Base-by-base conservation (phyloP, 305 asterid species). In the Solanum hybrid region DNA sequence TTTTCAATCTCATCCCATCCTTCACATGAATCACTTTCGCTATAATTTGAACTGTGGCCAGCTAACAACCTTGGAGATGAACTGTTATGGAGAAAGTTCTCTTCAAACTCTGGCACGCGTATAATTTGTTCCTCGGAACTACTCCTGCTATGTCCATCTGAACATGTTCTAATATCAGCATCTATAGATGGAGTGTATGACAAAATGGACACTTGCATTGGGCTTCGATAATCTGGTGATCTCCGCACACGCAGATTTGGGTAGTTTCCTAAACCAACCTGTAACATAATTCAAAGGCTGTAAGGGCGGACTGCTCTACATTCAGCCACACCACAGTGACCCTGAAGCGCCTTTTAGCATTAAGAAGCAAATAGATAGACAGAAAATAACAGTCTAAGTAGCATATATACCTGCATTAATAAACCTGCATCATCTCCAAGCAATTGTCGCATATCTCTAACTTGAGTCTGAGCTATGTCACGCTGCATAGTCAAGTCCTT, bases 1-100 rank as follows among this genome's bases (percentile, higher is more conserved):
- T 95, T 94, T 65, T 95, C 99, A 4, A 94, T 91, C 37, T 95
- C 98, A 85, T 93, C 99, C 99, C 99, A 98, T 37, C 92, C 95
- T 45, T 90, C 94, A 90, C 91, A 92, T 7, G 97, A 94, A 88
- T 94, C 96, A 72, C 93, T 94, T 88, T 94, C 98, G 6, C 95
- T 95, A 79, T 87, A 94, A 90, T 92, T 90, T 29, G 99, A 93
- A 91, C 92, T 89, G 90, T 9, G 20, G 33, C 92, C 85, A 10
- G 72, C 81, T 57, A 92, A 70, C 79, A 92, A 79, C 88, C 92
- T 90, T n/a, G 97, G 94, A 80, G 97, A 90, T 45, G 91, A 81
- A 87, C 91, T 91, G 37, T 91, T 87, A 65, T 89, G 91, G 51
- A 84, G 79, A 80, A 90, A 91, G 92, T 92, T 92, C 81, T 93